A percentile compares a stretch with the other conserved stretches of the same genome.
Conservation (phyloP, 345 rosid species). For the Rhodamnia argentea region DNA sequence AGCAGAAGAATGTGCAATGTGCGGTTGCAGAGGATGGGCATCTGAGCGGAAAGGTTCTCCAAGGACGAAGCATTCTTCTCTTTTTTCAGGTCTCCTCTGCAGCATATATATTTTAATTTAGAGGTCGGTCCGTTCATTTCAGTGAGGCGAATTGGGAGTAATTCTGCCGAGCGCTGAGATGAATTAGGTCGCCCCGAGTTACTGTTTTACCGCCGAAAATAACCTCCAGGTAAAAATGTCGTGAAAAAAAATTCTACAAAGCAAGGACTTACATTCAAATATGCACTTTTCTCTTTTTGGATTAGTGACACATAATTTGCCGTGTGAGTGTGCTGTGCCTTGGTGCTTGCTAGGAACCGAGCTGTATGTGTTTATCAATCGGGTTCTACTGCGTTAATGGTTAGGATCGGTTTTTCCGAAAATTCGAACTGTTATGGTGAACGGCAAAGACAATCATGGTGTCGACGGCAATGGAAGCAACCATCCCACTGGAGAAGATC, state of each 20-base stretch:
- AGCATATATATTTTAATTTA: neutral
- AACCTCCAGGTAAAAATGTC: accelerated
- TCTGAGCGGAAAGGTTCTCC: slow-evolving; percentile 10
- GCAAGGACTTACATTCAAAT: neutral
- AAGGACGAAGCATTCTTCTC: neutral
- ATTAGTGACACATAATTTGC: neutral
- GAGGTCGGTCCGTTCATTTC: neutral
- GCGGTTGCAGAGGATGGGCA: slow-evolving; percentile 9
- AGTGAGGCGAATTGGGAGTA: neutral
- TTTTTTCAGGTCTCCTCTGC: neutral
- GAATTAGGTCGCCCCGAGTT: neutral
- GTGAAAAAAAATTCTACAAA: neutral
- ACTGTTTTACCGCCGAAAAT: neutral
- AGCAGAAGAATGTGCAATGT: slow-evolving; percentile 7
- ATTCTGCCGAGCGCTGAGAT: neutral
- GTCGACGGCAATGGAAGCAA: neutral
- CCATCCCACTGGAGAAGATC: neutral
- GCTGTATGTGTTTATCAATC: no score
- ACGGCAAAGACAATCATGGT: no score
- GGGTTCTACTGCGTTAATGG: no score
- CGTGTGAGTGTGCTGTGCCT: no score
- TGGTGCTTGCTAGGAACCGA: no score
- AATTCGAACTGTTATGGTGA: no score
- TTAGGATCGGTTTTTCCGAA: no score
- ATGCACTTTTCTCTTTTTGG: accelerated